A percentile compares a stretch with the other conserved stretches of the same genome.
Evolutionary conservation across 169 alveolate species (phyloP).

Genomic region (Cryptosporidium felis): DNA sequence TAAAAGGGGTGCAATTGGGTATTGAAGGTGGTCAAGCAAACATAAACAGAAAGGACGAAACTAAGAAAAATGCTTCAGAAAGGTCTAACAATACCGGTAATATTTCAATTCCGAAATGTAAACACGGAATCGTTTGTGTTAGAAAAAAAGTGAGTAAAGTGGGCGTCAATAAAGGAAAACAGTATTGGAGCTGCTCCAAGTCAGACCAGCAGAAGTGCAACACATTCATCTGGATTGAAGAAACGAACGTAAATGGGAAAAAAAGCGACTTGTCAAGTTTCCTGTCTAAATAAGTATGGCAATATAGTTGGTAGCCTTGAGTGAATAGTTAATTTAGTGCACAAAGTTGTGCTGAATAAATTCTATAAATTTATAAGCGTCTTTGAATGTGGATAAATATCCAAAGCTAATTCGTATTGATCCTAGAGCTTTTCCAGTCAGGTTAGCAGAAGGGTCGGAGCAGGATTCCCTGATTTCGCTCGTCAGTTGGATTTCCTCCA

Average conservation of each 20-base stretch:
- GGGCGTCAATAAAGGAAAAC: constrained; percentile 36
- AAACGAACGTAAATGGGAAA: not conserved
- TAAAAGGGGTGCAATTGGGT: not conserved
- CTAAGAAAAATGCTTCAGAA: not conserved
- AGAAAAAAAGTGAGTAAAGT: not conserved
- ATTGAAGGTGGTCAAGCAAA: not conserved
- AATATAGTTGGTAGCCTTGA: not conserved
- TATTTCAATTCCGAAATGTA: not conserved
- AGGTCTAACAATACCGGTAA: not conserved
- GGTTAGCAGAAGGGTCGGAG: constrained; percentile 58
- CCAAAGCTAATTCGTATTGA: constrained; percentile 76
- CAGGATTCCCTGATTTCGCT: constrained; percentile 71
- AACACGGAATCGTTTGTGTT: constrained; percentile 8
- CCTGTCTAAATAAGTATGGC: not conserved
- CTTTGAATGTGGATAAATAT: constrained; percentile 75
- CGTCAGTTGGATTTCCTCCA: constrained; percentile 71
- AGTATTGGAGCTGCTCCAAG: constrained; percentile 41
- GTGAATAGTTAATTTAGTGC: too few species aligned
- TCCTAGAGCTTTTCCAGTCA: constrained; percentile 70
- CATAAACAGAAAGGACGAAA: not conserved
- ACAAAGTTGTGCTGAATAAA: constrained; percentile 32
- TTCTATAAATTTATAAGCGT: constrained; percentile 49
- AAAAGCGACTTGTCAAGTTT: not conserved
- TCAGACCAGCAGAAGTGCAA: constrained; percentile 33
- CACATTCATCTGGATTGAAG: constrained; percentile 11